Base-by-base conservation (phyloP, 2,329 filamentous ascomycete genomes). In the Exophiala phaeomuriformis region DNA sequence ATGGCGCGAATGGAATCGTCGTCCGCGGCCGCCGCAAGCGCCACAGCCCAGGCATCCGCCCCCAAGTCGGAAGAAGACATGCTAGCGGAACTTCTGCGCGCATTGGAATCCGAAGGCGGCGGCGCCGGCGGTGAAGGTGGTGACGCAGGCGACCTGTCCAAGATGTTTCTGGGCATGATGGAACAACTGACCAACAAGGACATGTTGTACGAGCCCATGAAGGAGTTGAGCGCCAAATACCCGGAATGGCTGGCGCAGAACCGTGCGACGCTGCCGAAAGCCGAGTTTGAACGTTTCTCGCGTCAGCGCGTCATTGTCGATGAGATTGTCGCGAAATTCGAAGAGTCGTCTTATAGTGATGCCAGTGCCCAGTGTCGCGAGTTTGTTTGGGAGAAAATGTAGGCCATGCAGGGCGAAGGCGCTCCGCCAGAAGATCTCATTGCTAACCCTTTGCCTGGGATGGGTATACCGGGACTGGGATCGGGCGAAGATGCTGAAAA, bases 361-460 rank as follows among this genome's bases (percentile, higher is more conserved):
- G 81, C 85, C 8, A 91, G 94, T 67, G 72, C 85, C 9, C 77
- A 80, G 43, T 88, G 95, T 71, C 78, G 90, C 58, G 88, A 95
- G 67, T 96, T 90, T 70, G 93, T 98, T 64, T 91, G 96, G 61
- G 90, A 96, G 66, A 85, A 85, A 68, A 98, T 98, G 93, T 91
- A 97, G 70, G 91, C 96, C 91, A 98, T 98, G 93, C 93, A 98
- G 90, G 85, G 85, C 48, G 86, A 86, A 57, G 93, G 93, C 6
- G 90, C 88, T 19, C 93, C 93, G 42, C 93, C 93, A 0, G 79
- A 88, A 36, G 93, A 97, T 69, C 75, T 98, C 12, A 86, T 98
- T 10, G 64, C 69, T 12, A 72, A 71, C 43, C 72, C 72, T 4
- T 66, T 72, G 36, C 65, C 69, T 52, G 91, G 90, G 52, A 89